Evolutionary conservation across 176 grass and related monocot species (phyloP).

Genomic region (Urochloa ruziziensis): DNA sequence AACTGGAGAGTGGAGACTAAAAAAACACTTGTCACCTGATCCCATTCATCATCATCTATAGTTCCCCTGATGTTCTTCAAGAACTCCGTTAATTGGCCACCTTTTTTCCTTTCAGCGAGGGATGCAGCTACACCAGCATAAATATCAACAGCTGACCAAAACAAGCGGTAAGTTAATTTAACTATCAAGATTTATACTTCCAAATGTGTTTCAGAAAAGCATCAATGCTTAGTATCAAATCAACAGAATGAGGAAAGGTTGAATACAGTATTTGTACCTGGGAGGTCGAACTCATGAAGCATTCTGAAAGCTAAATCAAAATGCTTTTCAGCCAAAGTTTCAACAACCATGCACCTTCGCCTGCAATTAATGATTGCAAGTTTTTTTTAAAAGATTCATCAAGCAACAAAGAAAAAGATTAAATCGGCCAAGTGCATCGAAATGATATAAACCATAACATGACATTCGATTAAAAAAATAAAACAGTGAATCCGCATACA

Average conservation of each 20-base stretch:
- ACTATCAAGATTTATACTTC: not conserved
- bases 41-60: conserved; percentile 90
- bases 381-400: not conserved
- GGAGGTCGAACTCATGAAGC: conserved; percentile 89
- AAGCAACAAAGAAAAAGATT: not conserved
- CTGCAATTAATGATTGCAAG: conserved; percentile 42
- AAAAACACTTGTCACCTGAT: conserved; percentile 70
- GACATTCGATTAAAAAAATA: not conserved
- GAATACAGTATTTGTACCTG: conserved; percentile 52
- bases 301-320: conserved; percentile 93
- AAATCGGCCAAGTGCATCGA: not conserved
- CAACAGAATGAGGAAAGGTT: conserved; percentile 24
- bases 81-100: conserved; percentile 85
- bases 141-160: conserved; percentile 86
- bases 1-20: conserved; percentile 16
- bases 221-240: conserved; percentile 6
- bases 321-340: conserved; percentile 90
- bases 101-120: conserved; percentile 87
- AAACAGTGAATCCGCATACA: not conserved
- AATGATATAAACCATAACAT: conserved; percentile 1
- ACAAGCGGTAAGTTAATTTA: conserved; percentile 7
- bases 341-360: conserved; percentile 88
- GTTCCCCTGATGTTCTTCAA: conserved; percentile 97
- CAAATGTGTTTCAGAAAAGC: not conserved
- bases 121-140: conserved; percentile 91